Percentiles rank a stretch among this genome's conserved stretches.
These are phyloP conservation scores for Artemisia tridentata DNA, from an alignment of 129 eudicot species.

Conservation along the genomic window DNA sequence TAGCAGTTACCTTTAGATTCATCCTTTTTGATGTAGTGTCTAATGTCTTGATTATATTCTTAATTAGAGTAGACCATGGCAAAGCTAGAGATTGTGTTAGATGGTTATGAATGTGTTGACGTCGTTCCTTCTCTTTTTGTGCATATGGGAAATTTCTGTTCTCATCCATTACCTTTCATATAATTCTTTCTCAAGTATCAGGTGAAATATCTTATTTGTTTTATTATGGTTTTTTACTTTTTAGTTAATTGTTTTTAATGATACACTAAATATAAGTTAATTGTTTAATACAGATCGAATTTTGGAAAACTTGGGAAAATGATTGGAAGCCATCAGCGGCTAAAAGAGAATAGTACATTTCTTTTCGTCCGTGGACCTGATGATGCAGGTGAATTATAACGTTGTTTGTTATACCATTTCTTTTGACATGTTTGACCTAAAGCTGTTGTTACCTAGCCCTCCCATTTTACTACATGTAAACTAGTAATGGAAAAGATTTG, in stretches of 20 bases:
- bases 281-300: constrained; percentile 44
- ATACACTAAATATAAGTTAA: constrained; percentile 2
- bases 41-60: constrained; percentile 35
- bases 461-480: background rate
- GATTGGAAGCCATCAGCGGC: constrained; percentile 71
- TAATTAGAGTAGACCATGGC: constrained; percentile 70
- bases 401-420: background rate
- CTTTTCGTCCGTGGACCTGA: constrained; percentile 95
- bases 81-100: constrained; percentile 71
- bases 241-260: background rate
- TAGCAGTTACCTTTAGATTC: constrained; percentile 1
- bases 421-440: background rate
- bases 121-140: constrained; percentile 97
- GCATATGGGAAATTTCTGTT: constrained; percentile 94
- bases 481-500: background rate
- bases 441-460: no score
- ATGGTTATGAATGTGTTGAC: constrained; percentile 73
- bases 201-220: constrained; percentile 42
- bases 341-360: constrained; percentile 72
- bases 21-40: constrained; percentile 11
- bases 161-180: constrained; percentile 81
- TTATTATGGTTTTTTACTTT: constrained; percentile 3
- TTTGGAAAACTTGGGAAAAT: constrained; percentile 85
- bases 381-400: constrained; percentile 60
- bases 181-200: constrained; percentile 62